Percentiles rank a stretch among this genome's conserved stretches.
Evolutionary conservation across 805 yeast genomes (phyloP).

Genomic region (Monosporozyma aerobia): DNA sequence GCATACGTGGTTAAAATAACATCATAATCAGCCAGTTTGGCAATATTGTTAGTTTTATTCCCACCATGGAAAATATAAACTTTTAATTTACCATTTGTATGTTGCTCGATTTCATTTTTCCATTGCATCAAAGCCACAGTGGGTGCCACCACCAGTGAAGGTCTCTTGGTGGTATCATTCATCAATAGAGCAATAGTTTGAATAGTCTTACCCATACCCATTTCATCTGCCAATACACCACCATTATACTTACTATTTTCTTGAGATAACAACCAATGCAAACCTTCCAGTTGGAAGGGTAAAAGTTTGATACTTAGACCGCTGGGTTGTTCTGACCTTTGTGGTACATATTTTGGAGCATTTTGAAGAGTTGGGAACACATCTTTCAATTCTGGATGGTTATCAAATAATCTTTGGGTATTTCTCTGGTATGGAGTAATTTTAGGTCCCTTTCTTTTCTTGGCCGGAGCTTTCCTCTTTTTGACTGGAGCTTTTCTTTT

Average conservation of each 20-base stretch:
- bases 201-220: constrained; percentile 99
- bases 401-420: constrained; percentile 56
- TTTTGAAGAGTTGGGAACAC: constrained; percentile 59
- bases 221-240: constrained; percentile 94
- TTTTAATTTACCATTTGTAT: constrained; percentile 61
- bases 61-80: constrained; percentile 82
- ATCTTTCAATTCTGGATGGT: constrained; percentile 69
- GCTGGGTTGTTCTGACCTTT: constrained; percentile 62
- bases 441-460: constrained; percentile 37
- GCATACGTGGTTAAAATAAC: constrained; percentile 89
- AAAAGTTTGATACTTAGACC: constrained; percentile 65
- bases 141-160: constrained; percentile 90
- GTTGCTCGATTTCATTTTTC: constrained; percentile 84
- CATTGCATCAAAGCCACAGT: constrained; percentile 98
- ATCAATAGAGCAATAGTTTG: constrained; percentile 87
- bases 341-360: constrained; percentile 39
- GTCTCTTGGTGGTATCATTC: constrained; percentile 54
- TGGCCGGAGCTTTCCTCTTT: constrained; percentile 14
- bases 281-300: constrained; percentile 91
- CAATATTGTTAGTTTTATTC: constrained; percentile 49
- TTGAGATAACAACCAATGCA: constrained; percentile 79
- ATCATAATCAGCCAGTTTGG: constrained; percentile 48
- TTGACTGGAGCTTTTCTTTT: constrained; percentile 15
- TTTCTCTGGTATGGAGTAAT: constrained; percentile 60
- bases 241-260: constrained; percentile 75